Evolutionary conservation across 1,284 basidiomycete species (phyloP).

Genomic region (Gymnopus androsaceus): DNA sequence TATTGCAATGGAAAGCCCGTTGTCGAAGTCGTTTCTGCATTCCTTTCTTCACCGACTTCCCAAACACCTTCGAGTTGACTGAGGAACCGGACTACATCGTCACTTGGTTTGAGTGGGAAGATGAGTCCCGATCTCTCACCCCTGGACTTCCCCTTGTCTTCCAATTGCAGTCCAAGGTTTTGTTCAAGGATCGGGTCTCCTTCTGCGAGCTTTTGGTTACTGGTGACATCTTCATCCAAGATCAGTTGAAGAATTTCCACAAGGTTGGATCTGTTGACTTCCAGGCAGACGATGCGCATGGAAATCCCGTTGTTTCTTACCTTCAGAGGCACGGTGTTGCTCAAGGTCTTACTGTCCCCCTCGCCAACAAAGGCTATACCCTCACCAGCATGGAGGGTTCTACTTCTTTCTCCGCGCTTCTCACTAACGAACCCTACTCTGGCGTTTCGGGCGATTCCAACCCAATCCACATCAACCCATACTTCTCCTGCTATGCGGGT

Average conservation of each 20-base stretch:
- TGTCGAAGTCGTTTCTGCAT: conserved; percentile 92
- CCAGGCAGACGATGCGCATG: no score
- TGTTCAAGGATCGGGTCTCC: no score
- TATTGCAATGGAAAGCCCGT: conserved; percentile 75
- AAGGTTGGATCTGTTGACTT: no score
- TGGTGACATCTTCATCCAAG: no score
- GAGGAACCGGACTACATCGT: conserved; percentile 90
- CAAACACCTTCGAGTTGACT: no score
- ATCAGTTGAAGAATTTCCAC: no score
- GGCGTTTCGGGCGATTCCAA: conserved; percentile 96
- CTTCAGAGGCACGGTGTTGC: no score
- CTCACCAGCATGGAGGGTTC: conserved; percentile 62
- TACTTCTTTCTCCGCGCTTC: conserved; percentile 73
- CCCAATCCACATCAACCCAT: conserved; percentile 98
- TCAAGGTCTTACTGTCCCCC: no score
- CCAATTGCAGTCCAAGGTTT: no score
- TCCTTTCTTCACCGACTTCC: conserved; percentile 93
- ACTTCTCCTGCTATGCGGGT: conserved; percentile 92
- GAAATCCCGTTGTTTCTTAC: no score
- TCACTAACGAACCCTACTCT: conserved; percentile 94
- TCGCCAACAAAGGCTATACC: conserved; percentile 85
- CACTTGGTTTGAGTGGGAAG: conserved; percentile 94
- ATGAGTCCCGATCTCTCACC: conserved; percentile 83
- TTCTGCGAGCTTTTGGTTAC: no score
- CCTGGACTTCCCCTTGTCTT: no score